phyloP scores from a whole-genome alignment of 192 early-diverging fungal species.

The Umbelopsis sp. region DNA sequence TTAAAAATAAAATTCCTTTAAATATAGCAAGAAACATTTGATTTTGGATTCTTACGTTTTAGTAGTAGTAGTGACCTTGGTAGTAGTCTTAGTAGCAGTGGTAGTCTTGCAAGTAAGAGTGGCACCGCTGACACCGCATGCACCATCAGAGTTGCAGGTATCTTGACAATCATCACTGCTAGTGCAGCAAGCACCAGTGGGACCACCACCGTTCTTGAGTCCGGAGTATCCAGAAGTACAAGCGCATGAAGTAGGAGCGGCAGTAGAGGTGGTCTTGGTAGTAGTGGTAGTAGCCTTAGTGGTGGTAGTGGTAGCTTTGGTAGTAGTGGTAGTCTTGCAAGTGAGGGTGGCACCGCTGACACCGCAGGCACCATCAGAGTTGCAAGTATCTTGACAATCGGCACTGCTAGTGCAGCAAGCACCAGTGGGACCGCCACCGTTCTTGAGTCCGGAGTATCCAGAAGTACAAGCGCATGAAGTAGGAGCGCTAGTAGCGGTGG shows the following conservation, averaged over 20 bases:
- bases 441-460: neutral
- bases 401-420: neutral
- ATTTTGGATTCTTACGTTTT: too few species aligned
- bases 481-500: slow-evolving; percentile 12
- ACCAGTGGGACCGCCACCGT: neutral
- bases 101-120: neutral
- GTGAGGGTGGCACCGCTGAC: neutral
- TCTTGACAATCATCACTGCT: neutral
- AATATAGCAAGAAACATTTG: too few species aligned
- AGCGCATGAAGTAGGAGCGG: neutral
- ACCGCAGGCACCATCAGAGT: neutral
- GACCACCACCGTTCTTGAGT: too few species aligned
- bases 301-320: slow-evolving; percentile 6
- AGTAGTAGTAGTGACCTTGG: neutral
- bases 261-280: neutral
- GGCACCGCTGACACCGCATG: neutral
- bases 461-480: neutral
- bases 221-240: neutral
- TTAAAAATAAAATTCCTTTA: too few species aligned
- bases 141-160: neutral
- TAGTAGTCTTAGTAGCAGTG: neutral
- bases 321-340: neutral
- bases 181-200: neutral
- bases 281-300: slow-evolving; percentile 15
- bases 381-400: neutral